A percentile compares a stretch with the other conserved stretches of the same genome.
Evolutionary conservation across 2,329 filamentous ascomycete species (phyloP).

Genomic region (Lachnellula suecica): DNA sequence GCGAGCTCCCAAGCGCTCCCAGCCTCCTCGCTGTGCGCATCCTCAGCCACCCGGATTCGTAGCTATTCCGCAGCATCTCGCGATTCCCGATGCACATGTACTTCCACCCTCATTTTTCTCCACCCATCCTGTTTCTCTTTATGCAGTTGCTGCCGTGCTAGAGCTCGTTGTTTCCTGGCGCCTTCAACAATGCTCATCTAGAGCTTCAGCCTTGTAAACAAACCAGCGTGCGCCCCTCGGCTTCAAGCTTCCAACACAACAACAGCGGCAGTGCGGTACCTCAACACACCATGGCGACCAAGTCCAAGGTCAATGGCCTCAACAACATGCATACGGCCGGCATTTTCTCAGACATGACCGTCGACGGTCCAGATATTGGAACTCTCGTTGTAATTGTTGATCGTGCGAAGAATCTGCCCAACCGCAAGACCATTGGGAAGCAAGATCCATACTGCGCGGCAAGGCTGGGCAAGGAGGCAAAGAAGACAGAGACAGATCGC

Average conservation of each 20-base stretch:
- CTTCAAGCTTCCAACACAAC: slow-evolving; percentile 7
- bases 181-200: slow-evolving; percentile 23
- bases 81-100: no score
- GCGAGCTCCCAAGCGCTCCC: no score
- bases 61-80: no score
- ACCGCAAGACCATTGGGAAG: slow-evolving; percentile 96
- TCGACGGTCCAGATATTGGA: slow-evolving; percentile 91
- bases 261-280: slow-evolving; percentile 6
- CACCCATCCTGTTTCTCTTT: background rate
- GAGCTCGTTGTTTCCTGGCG: background rate
- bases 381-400: slow-evolving; percentile 91
- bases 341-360: slow-evolving; percentile 90
- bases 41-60: no score
- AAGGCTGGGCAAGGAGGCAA: slow-evolving; percentile 90
- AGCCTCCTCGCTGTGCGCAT: no score
- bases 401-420: slow-evolving; percentile 94
- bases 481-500: slow-evolving; percentile 93
- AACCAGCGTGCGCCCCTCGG: slow-evolving; percentile 7
- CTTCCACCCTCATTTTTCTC: background rate
- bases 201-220: slow-evolving; percentile 23
- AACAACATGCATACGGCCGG: slow-evolving; percentile 79
- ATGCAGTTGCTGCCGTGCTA: slow-evolving; percentile 3
- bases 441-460: slow-evolving; percentile 97
- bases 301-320: slow-evolving; percentile 53
- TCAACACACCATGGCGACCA: slow-evolving; percentile 45